Evolutionary conservation across 2,329 filamentous ascomycete genomes (phyloP).

Genomic region (Lachnellula hyalina): DNA sequence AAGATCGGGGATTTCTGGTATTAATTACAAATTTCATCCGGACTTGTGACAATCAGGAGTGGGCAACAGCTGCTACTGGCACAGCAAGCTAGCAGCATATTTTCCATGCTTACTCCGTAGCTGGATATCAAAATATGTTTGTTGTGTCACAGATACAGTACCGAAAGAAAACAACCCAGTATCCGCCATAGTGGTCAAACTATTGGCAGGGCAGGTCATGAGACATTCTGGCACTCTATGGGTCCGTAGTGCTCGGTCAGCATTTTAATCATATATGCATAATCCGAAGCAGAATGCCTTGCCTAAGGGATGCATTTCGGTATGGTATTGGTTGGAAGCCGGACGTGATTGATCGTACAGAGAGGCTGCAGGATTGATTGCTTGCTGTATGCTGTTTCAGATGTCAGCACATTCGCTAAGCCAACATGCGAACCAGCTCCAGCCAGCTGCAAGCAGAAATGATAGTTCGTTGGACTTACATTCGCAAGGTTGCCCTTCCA

Average conservation of each 20-base stretch:
- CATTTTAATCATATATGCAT: constrained; percentile 5
- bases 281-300: neutral
- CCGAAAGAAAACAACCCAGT: neutral
- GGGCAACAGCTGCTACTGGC: no score
- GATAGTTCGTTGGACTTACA: constrained; percentile 8
- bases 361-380: constrained; percentile 7
- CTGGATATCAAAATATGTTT: no score
- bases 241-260: constrained; percentile 4
- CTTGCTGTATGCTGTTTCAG: constrained; percentile 20
- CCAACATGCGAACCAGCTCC: constrained; percentile 13
- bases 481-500: neutral
- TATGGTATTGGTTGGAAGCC: constrained; percentile 7
- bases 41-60: neutral
- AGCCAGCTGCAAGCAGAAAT: constrained; percentile 5
- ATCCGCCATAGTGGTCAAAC: neutral
- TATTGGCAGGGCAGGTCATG: neutral
- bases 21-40: neutral
- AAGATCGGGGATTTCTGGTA: neutral
- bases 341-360: constrained; percentile 18
- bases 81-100: no score
- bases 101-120: no score
- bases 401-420: constrained; percentile 11
- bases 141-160: no score
- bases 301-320: constrained; percentile 1
- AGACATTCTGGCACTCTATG: constrained; percentile 1